Evolutionary conservation across 2,329 filamentous ascomycete species (phyloP).

Genomic region (Colletotrichum australisinense): DNA sequence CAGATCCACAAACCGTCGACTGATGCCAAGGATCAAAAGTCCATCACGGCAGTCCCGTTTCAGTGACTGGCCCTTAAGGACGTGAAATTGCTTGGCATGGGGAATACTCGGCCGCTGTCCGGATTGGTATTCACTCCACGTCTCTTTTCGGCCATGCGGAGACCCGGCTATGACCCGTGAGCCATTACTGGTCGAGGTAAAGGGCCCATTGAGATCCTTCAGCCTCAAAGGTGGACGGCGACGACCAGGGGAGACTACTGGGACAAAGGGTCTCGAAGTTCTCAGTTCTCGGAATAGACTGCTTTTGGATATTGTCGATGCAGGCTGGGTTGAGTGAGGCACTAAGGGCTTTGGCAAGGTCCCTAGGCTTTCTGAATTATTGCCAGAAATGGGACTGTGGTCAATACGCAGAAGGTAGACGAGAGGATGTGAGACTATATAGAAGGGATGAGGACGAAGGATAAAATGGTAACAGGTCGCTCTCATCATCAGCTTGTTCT

Average conservation of each 20-base stretch:
- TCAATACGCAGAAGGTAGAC: background rate
- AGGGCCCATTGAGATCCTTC: background rate
- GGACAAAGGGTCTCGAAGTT: background rate
- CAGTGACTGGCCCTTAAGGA: background rate
- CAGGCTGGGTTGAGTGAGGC: background rate
- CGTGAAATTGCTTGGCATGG: constrained; percentile 4
- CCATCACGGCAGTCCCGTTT: background rate
- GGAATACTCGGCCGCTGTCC: background rate
- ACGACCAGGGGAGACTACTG: background rate
- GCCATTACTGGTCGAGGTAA: constrained; percentile 2
- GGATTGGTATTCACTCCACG: background rate
- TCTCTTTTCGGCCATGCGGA: background rate
- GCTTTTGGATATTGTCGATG: background rate
- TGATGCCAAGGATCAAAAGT: background rate
- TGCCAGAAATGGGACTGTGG: background rate
- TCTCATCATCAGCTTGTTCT: background rate
- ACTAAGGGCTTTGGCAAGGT: background rate
- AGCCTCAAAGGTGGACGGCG: constrained; percentile 15
- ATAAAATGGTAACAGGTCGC: background rate
- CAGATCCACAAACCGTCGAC: background rate
- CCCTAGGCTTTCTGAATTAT: background rate
- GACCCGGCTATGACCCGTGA: background rate
- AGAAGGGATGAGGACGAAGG: background rate
- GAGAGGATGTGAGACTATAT: background rate
- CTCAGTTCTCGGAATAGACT: background rate